Evolutionary conservation across 345 rosid genomes (phyloP), one percentile per base, ranked within the genome.

Genomic region (Eucalyptus camaldulensis): DNA sequence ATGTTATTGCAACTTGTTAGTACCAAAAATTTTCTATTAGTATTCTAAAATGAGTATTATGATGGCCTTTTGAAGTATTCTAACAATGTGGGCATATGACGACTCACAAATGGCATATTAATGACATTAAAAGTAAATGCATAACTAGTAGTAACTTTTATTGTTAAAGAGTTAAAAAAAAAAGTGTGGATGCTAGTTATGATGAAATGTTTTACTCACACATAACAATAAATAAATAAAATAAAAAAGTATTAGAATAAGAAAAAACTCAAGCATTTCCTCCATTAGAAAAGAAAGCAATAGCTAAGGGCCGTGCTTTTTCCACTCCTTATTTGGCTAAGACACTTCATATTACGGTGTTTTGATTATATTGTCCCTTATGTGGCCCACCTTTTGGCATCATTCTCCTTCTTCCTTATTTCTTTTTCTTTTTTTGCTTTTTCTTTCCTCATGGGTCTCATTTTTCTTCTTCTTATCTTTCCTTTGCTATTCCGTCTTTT

Each of bases 271-370:
- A 11, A 60, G 31, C 1, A 60, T 25, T 60, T 60, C 67, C 1
- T 10, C 7, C 67, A 5, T 25, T 0, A 25, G 6, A 58, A 5
- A 60, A 60, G 31, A 27, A 25, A 60, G 15, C 67, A 25, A 25
- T 60, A 10, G 67, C 25, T 29, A 1, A 53, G 0, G 24, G 1
- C 1, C 0, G 1, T 1, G 16, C 3, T 0, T 50, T 50, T 50
- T 50, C 6, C 2, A 16, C 8, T 50, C 16, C 21, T 50, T 21
- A 6, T 15, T 12, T 27, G 0, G 31, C 4, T 60, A 6, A 11
- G 0, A 0, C 31, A 58, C 15, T 11, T 12, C 4, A 3, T 25
- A 58, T 58, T 12, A 25, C 1, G 25, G n/a, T 58, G 14, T 58
- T 58, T 1, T 58, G n/a, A 25, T 6, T 58, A 11, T 58, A 58